Evolutionary conservation across 305 asterid genomes (phyloP), one percentile per base, ranked within the genome.

Genomic region (Ruellia speciosa): DNA sequence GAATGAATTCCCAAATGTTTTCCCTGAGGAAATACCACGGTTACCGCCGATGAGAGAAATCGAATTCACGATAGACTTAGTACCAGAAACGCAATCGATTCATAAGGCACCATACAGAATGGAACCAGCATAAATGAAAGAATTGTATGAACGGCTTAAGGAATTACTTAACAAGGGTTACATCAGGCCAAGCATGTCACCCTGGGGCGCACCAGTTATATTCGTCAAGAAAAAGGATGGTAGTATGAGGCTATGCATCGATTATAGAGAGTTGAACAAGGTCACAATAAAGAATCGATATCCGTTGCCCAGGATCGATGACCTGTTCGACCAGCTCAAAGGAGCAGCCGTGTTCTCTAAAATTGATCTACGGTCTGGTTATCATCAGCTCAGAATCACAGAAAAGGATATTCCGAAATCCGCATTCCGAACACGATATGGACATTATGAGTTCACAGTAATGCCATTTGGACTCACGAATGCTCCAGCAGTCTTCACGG

Each of bases 151-250:
- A 0, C 33, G 37, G 14, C 33, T 56, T 1, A 9, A 56, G 6
- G 33, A 56, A 3, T 9, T 56, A 5, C 7, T 54, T 2, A 20
- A n/a, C 2, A 54, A 54, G 10, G 0, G 59, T 0, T 33, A 7
- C 46, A 54, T 54, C 3, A 3, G n/a, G n/a, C n/a, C n/a, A n/a
- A n/a, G n/a, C n/a, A n/a, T n/a, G n/a, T n/a, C n/a, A n/a, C n/a
- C n/a, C n/a, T n/a, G n/a, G n/a, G n/a, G n/a, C n/a, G n/a, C n/a
- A n/a, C n/a, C n/a, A n/a, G n/a, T n/a, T n/a, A 49, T 54, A 3
- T 54, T 54, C 16, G 46, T 54, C 2, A 1, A 34, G 24, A 39
- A 35, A 31, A 56, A 56, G 33, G 49, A 56, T 56, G 33, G 49
- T 0, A 35, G 19, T 13, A 2, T 56, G 33, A 14, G 60, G 33